A percentile compares a stretch with the other conserved stretches of the same genome.
phyloP scores from a whole-genome alignment of 2,329 filamentous ascomycete species.

The Dactylellina cionopaga region DNA sequence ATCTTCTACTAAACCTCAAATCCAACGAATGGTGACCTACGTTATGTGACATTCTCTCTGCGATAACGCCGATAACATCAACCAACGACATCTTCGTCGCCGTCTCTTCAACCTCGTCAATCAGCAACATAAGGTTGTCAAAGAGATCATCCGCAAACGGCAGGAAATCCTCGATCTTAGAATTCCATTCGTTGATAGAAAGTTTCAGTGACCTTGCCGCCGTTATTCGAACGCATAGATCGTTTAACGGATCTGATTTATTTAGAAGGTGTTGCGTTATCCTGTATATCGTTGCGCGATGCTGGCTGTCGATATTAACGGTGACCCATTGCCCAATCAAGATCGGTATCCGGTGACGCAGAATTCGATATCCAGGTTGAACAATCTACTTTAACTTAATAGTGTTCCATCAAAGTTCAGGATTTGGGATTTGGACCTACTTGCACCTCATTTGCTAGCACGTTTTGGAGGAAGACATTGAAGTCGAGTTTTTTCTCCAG shows the following conservation, averaged over 20 bases:
- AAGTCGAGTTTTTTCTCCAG: slow-evolving; percentile 82
- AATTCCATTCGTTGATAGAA: slow-evolving; percentile 85
- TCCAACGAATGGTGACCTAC: slow-evolving; percentile 68
- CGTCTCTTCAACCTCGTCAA: slow-evolving; percentile 79
- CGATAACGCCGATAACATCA: slow-evolving; percentile 82
- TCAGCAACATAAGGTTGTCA: slow-evolving; percentile 76
- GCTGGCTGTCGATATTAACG: slow-evolving; percentile 75
- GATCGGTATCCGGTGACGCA: slow-evolving; percentile 87
- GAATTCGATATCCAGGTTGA: slow-evolving; percentile 76
- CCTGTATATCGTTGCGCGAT: slow-evolving; percentile 80
- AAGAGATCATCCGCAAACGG: slow-evolving; percentile 81
- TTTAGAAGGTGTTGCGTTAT: slow-evolving; percentile 89
- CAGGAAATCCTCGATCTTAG: slow-evolving; percentile 76
- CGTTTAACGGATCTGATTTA: slow-evolving; percentile 79
- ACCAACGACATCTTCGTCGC: slow-evolving; percentile 92
- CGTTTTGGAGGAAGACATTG: slow-evolving; percentile 78
- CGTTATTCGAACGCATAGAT: slow-evolving; percentile 90
- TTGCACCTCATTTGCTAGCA: slow-evolving; percentile 81
- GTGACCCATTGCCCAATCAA: slow-evolving; percentile 89
- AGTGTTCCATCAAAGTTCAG: slow-evolving; percentile 55
- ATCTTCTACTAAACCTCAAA: not conserved
- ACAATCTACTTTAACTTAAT: slow-evolving; percentile 61
- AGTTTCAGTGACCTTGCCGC: slow-evolving; percentile 84
- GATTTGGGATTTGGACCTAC: slow-evolving; percentile 58
- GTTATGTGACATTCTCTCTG: slow-evolving; percentile 81